Conservation (phyloP, 2,329 filamentous ascomycete genomes). For the Alternaria sp. region DNA sequence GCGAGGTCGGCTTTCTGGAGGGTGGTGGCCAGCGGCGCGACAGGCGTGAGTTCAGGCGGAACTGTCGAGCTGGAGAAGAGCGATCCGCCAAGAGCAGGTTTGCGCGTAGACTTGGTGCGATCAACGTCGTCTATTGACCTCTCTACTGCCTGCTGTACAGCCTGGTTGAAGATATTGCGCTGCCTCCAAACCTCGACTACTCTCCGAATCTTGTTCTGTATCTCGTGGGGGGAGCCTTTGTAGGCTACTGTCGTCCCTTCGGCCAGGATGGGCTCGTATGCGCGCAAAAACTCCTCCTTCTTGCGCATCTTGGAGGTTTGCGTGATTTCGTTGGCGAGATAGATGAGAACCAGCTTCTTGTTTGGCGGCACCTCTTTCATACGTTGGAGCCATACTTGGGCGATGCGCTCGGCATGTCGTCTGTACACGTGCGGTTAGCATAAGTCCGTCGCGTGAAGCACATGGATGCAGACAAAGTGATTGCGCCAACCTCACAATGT, state of each 20-base stretch:
- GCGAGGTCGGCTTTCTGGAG: constrained; percentile 76
- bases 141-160: constrained; percentile 84
- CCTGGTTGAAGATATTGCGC: constrained; percentile 80
- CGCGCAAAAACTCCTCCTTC: constrained; percentile 90
- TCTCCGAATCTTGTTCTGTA: constrained; percentile 85
- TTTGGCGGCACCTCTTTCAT: constrained; percentile 86
- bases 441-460: neutral
- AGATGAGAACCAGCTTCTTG: constrained; percentile 89
- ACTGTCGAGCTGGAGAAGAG: constrained; percentile 72
- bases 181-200: constrained; percentile 96
- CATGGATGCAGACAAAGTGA: constrained; percentile 4
- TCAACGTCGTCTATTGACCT: constrained; percentile 74
- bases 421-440: constrained; percentile 59
- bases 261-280: constrained; percentile 89
- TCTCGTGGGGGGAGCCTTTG: constrained; percentile 81
- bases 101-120: constrained; percentile 63
- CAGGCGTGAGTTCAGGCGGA: constrained; percentile 77
- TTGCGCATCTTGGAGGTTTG: constrained; percentile 94
- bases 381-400: constrained; percentile 88
- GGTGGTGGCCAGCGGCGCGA: constrained; percentile 78
- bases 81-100: constrained; percentile 70
- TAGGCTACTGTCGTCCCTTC: constrained; percentile 93
- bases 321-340: constrained; percentile 96
- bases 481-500: constrained; percentile 9
- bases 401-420: constrained; percentile 90